Conservation (phyloP, 2,329 filamentous ascomycete genomes). For the Beauveria medogensis region DNA sequence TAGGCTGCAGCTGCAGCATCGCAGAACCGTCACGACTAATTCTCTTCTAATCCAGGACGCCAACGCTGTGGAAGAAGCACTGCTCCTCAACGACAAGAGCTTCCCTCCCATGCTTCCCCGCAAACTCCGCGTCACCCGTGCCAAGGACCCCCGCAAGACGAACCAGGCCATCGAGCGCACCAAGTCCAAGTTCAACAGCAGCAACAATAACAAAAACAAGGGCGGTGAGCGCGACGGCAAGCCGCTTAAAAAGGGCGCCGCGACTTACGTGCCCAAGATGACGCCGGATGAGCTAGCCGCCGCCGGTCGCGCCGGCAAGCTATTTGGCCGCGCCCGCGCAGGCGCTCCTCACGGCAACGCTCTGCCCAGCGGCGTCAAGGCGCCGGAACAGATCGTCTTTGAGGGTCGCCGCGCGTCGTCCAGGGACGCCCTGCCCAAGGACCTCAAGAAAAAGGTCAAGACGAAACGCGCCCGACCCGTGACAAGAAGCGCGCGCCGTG, state of each 20-base stretch:
- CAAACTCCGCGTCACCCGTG: conserved; percentile 74
- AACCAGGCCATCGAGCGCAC: conserved; percentile 34
- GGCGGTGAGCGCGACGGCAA: not conserved
- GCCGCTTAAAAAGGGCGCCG: conserved; percentile 20
- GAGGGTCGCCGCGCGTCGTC: conserved; percentile 69
- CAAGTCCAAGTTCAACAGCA: conserved; percentile 24
- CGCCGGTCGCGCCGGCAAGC: conserved; percentile 64
- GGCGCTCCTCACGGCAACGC: conserved; percentile 36
- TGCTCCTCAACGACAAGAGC: conserved; percentile 82
- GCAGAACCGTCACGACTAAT: not conserved
- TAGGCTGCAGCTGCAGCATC: not conserved
- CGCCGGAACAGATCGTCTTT: conserved; percentile 67
- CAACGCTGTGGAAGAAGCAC: conserved; percentile 83
- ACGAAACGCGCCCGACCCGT: conserved; percentile 32
- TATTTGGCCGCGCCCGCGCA: conserved; percentile 57
- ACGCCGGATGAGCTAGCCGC: conserved; percentile 62
- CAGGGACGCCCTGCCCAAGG: conserved; percentile 56
- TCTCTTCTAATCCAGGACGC: conserved; percentile 47
- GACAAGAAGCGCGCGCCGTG: conserved; percentile 31
- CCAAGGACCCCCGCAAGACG: conserved; percentile 64
- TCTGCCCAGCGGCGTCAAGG: conserved; percentile 33
- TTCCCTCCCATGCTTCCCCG: conserved; percentile 93
- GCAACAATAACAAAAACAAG: conserved; percentile 23
- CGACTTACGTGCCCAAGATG: conserved; percentile 60
- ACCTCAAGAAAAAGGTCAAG: conserved; percentile 46